phyloP scores from a whole-genome alignment of 2,329 filamentous ascomycete genomes.

The Botrytis sinoallii region DNA sequence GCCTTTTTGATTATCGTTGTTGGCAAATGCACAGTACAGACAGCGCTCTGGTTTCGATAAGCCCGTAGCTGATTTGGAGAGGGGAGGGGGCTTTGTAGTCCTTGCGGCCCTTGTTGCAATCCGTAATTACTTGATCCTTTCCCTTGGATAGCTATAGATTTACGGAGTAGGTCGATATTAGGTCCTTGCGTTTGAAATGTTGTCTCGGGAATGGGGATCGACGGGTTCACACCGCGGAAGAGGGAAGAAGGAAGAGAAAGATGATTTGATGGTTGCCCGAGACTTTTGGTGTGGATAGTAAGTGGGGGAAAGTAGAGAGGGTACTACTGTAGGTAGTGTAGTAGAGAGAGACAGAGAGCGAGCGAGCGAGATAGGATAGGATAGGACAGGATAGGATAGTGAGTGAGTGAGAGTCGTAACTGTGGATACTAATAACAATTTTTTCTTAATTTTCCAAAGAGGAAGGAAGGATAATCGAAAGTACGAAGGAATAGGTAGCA shows the following conservation, averaged over 20 bases:
- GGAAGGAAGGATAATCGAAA: not conserved
- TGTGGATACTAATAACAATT: conserved; percentile 2
- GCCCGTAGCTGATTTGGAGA: conserved; percentile 2
- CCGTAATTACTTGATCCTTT: conserved; percentile 2
- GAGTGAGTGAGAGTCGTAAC: not conserved
- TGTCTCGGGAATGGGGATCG: conserved; percentile 10
- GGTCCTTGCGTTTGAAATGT: conserved; percentile 13
- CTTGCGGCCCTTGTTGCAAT: conserved; percentile 6
- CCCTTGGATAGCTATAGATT: conserved; percentile 5
- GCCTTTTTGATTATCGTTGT: conserved; percentile 9
- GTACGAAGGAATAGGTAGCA: not conserved
- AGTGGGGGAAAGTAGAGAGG: conserved; percentile 5
- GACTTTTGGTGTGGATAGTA: conserved; percentile 9
- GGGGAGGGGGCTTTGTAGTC: conserved; percentile 11
- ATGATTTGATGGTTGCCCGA: conserved; percentile 8
- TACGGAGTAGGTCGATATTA: conserved; percentile 2
- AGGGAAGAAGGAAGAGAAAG: not conserved
- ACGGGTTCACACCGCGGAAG: conserved; percentile 14
- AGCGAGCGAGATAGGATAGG: not conserved
- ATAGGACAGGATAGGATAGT: not conserved
- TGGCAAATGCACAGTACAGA: conserved; percentile 12
- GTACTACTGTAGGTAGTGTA: not conserved
- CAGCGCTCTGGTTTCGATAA: conserved; percentile 14
- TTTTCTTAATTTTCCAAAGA: not conserved
- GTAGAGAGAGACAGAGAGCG: not conserved